These are phyloP conservation scores for Phialemonium atrogriseum DNA, from an alignment of 2,329 filamentous ascomycete species.

Conservation along the genomic window DNA sequence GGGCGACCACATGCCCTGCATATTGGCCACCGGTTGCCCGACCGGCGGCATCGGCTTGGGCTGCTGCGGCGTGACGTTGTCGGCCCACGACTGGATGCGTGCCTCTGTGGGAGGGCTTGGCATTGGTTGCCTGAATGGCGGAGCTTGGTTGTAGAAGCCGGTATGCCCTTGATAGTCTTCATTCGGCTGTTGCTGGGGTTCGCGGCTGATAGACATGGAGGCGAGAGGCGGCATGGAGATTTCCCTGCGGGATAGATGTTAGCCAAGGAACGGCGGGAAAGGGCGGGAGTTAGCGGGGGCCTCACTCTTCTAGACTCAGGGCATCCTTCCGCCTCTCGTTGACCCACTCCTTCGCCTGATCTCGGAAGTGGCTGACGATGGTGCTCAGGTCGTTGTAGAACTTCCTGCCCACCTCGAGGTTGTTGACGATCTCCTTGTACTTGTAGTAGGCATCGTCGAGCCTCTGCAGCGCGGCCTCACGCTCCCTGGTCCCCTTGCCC, in stretches of 20 bases:
- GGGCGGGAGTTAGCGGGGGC: slow-evolving; percentile 9
- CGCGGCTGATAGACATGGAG: slow-evolving; percentile 28
- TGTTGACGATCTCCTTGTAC: slow-evolving; percentile 92
- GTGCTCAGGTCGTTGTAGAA: slow-evolving; percentile 95
- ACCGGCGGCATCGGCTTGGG: slow-evolving; percentile 37
- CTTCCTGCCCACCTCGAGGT: slow-evolving; percentile 83
- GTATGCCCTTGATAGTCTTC: slow-evolving; percentile 10
- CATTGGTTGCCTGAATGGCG: slow-evolving; percentile 15
- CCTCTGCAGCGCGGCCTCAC: slow-evolving; percentile 78
- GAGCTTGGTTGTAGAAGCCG: slow-evolving; percentile 16
- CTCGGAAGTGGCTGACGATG: slow-evolving; percentile 75
- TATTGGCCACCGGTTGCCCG: slow-evolving; percentile 19
- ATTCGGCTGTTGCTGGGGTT: slow-evolving; percentile 11
- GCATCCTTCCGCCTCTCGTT: slow-evolving; percentile 76
- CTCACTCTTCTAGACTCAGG: slow-evolving; percentile 65
- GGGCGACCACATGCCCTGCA: slow-evolving; percentile 64
- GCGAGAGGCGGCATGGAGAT: slow-evolving; percentile 43
- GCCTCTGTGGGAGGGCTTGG: slow-evolving; percentile 30
- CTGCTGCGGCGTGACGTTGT: slow-evolving; percentile 46
- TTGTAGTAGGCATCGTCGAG: slow-evolving; percentile 89
- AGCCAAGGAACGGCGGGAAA: slow-evolving; percentile 7
- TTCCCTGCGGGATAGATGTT: slow-evolving; percentile 27
- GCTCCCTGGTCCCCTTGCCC: slow-evolving; percentile 55
- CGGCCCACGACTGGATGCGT: slow-evolving; percentile 51
- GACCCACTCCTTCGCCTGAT: slow-evolving; percentile 68